These are phyloP conservation scores for Rhizopogon salebrosus DNA, from an alignment of 768 basidiomycete genomes.

Conservation along the genomic window DNA sequence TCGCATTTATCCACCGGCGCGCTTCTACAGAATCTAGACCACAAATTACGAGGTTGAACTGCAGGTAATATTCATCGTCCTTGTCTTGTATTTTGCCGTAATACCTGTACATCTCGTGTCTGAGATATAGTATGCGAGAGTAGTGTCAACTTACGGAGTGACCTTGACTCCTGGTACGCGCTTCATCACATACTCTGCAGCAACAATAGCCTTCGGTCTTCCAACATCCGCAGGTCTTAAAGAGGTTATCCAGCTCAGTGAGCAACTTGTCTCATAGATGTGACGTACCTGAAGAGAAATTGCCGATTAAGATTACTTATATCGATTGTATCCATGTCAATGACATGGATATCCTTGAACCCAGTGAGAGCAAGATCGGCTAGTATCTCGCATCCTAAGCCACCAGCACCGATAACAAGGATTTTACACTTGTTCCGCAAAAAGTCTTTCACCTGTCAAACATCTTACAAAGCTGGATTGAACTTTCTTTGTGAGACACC, in stretches of 20 bases:
- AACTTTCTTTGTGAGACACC: conserved; percentile 13
- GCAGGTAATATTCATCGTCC: conserved; percentile 88
- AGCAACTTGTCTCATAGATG: not conserved
- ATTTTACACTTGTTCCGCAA: conserved; percentile 83
- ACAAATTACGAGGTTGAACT: conserved; percentile 96
- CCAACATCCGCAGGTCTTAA: conserved; percentile 86
- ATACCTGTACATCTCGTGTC: conserved; percentile 49
- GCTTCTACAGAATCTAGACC: conserved; percentile 97
- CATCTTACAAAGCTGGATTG: not conserved
- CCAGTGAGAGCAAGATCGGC: conserved; percentile 94
- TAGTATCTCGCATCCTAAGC: conserved; percentile 95
- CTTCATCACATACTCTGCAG: conserved; percentile 95
- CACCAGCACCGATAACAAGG: conserved; percentile 96
- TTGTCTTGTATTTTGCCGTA: conserved; percentile 99
- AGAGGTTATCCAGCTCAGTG: not conserved
- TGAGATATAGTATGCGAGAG: conserved; percentile 1
- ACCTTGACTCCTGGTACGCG: conserved; percentile 95
- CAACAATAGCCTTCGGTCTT: conserved; percentile 86
- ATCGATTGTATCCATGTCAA: conserved; percentile 99
- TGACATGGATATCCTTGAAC: conserved; percentile 98
- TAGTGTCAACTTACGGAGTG: conserved; percentile 67
- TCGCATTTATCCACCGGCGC: conserved; percentile 97
- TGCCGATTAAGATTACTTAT: conserved; percentile 98
- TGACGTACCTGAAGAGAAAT: conserved; percentile 85
- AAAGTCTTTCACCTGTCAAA: conserved; percentile 76